phyloP scores from a whole-genome alignment of 2,329 filamentous ascomycete species.

The Cladosporium colombiae region DNA sequence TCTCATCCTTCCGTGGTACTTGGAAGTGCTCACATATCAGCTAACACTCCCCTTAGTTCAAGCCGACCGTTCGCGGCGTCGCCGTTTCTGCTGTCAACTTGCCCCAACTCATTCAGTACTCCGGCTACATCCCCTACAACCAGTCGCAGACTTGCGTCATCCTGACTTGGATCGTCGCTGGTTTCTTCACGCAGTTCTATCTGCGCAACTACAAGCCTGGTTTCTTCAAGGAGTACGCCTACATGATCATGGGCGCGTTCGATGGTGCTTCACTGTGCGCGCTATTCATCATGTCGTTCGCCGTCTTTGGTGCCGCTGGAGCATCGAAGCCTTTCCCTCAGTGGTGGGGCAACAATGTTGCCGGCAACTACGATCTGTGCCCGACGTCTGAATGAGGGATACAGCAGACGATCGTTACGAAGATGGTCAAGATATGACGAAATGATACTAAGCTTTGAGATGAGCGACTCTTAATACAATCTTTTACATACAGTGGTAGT shows the following conservation, averaged over 20 bases:
- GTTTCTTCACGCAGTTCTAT: constrained; percentile 55
- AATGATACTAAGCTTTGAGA: not conserved
- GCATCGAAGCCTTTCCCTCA: constrained; percentile 48
- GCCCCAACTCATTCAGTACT: constrained; percentile 57
- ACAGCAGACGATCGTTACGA: not conserved
- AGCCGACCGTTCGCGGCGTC: constrained; percentile 46
- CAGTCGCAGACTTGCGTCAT: constrained; percentile 58
- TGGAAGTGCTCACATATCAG: not conserved
- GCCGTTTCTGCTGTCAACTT: constrained; percentile 49
- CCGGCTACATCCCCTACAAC: constrained; percentile 58
- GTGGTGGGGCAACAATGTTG: constrained; percentile 58
- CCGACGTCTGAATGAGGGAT: constrained; percentile 32
- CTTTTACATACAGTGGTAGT: not conserved
- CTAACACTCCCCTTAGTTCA: constrained; percentile 40
- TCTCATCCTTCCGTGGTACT: no score
- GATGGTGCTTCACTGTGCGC: constrained; percentile 54
- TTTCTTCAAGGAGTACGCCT: constrained; percentile 57
- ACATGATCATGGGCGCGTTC: constrained; percentile 42
- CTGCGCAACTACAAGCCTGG: constrained; percentile 55
- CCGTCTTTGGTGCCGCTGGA: constrained; percentile 50
- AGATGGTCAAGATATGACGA: not conserved
- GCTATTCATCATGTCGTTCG: constrained; percentile 57
- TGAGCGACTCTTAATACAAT: not conserved
- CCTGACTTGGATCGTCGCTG: constrained; percentile 45
- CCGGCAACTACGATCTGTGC: constrained; percentile 53